Conservation (phyloP, 352 stramenopile species). For the Blastocystis sp. region DNA sequence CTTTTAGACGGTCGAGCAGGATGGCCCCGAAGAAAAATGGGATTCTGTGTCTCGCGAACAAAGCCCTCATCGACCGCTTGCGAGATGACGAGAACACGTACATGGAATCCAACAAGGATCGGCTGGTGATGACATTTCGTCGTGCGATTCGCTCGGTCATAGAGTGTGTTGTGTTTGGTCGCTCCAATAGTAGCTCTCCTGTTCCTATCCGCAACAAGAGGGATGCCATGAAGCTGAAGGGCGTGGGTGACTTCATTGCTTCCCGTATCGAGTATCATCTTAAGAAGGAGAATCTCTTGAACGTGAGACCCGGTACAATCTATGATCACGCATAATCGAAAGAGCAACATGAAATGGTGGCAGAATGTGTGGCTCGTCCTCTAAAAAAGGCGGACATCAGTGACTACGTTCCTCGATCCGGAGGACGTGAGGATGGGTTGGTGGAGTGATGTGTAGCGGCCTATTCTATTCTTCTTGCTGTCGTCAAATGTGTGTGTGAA, state of each 20-base stretch:
- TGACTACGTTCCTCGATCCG: slow-evolving; percentile 6
- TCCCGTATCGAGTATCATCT: neutral
- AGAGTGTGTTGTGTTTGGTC: neutral
- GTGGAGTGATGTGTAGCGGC: neutral
- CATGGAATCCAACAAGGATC: neutral
- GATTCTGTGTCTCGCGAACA: neutral
- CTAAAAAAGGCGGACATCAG: neutral
- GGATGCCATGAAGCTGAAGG: slow-evolving; percentile 34
- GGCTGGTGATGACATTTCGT: neutral
- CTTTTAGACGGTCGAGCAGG: neutral
- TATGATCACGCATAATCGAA: neutral
- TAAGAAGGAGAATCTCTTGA: neutral
- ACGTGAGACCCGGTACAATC: neutral
- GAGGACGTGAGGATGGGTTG: neutral
- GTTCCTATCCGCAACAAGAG: neutral
- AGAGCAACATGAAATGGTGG: neutral
- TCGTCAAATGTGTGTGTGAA: neutral
- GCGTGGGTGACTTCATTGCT: slow-evolving; percentile 17
- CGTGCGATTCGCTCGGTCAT: slow-evolving; percentile 4
- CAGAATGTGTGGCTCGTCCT: neutral
- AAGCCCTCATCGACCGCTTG: neutral
- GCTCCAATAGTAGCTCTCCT: neutral
- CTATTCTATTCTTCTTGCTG: neutral
- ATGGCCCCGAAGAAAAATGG: neutral
- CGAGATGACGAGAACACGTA: neutral